Percentiles rank a stretch among this genome's conserved stretches.
Conservation (phyloP, 2,329 filamentous ascomycete species). For the Parascedosporium putredinis region DNA sequence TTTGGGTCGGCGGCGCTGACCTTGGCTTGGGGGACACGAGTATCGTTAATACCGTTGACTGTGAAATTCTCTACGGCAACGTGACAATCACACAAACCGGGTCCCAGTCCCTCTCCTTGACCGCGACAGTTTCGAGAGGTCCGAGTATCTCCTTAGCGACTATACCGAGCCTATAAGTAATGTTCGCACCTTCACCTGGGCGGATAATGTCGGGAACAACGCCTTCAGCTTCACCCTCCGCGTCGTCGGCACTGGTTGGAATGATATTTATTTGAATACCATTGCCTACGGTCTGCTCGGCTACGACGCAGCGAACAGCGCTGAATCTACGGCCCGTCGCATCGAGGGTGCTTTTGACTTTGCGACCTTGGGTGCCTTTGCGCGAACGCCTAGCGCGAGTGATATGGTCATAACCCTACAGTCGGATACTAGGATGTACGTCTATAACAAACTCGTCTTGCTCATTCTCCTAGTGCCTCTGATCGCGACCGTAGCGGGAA, state of each 20-base stretch:
- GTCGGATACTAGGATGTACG: neutral
- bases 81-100: slow-evolving; percentile 10
- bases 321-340: slow-evolving; percentile 9
- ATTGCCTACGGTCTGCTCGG: slow-evolving; percentile 9
- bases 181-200: neutral
- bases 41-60: slow-evolving; percentile 10
- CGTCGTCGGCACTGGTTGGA: slow-evolving; percentile 1
- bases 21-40: neutral
- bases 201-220: neutral
- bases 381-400: slow-evolving; percentile 9
- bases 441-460: slow-evolving; percentile 9
- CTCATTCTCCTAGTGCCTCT: slow-evolving; percentile 11
- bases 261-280: slow-evolving; percentile 7
- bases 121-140: slow-evolving; percentile 5
- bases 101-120: slow-evolving; percentile 7
- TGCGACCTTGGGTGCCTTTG: slow-evolving; percentile 12
- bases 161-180: neutral
- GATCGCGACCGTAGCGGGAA: slow-evolving; percentile 9
- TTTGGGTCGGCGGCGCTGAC: slow-evolving; percentile 10
- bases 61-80: slow-evolving; percentile 10
- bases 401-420: slow-evolving; percentile 2
- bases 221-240: neutral
- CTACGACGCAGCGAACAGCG: slow-evolving; percentile 7
- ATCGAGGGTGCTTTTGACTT: slow-evolving; percentile 12
- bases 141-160: neutral